Evolutionary conservation across 208 protist genomes (phyloP).

Genomic region (Entamoeba moshkovskii): DNA sequence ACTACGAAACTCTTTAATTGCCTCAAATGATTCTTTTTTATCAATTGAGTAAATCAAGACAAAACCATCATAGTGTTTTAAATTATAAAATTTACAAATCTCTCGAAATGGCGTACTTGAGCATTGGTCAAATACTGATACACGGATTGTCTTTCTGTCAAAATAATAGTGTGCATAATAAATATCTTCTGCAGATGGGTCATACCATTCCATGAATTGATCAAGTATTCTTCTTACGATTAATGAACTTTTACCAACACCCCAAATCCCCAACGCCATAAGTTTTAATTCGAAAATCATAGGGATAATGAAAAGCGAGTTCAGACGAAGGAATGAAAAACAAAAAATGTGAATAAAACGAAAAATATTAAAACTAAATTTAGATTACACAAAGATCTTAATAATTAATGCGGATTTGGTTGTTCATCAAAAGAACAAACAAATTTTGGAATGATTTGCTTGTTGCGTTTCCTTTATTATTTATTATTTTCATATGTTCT

Average conservation of each 20-base stretch:
- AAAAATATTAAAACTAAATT: too few relatives aligned
- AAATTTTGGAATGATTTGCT: too few relatives aligned
- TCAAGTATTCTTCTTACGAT: background rate
- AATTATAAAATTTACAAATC: too few relatives aligned
- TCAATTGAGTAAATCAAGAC: constrained; percentile 22
- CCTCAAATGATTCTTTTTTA: constrained; percentile 45
- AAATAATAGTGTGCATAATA: background rate
- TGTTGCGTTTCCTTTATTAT: too few relatives aligned
- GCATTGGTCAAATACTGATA: background rate
- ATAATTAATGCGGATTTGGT: too few relatives aligned
- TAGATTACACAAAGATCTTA: too few relatives aligned
- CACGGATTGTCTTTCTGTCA: background rate
- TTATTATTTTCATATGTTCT: too few relatives aligned
- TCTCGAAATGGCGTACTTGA: background rate
- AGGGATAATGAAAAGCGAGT: too few relatives aligned
- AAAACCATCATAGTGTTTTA: background rate
- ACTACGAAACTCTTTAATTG: constrained; percentile 47
- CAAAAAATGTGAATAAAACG: too few relatives aligned
- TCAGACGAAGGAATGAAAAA: too few relatives aligned
- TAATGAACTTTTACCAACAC: background rate
- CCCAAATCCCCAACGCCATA: background rate
- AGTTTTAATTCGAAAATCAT: too few relatives aligned
- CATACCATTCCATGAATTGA: background rate
- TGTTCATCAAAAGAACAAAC: too few relatives aligned
- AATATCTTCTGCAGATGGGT: background rate